Base-by-base conservation (phyloP, 768 basidiomycete species). In the Asterophora parasitica region DNA sequence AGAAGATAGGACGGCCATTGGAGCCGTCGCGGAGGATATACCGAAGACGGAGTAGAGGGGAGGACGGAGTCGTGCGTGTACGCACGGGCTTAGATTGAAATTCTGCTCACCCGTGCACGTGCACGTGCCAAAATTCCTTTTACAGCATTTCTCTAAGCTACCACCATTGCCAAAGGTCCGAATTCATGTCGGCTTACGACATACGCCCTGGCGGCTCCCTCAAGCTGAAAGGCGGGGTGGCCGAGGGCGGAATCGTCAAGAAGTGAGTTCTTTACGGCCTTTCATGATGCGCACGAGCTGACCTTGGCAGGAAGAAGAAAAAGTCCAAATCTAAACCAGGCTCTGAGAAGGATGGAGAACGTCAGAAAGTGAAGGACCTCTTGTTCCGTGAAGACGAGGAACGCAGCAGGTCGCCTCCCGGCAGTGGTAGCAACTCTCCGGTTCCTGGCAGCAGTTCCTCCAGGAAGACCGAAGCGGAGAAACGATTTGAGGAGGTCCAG, bases 401-500 rank as follows among this genome's bases (percentile, higher is more conserved):
- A 41, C 66, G 65, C 3, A 69, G 71, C 43, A 64, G 67, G 17
- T 69, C 68, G 6, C 71, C 77, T 4, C 73, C 79, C 17, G 79
- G 77, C 28, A 84, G 82, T 51, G 73, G 76, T 34, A 72, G 78
- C 30, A 76, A 72, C 50, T 83, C 86, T 39, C 83, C 88, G 46
- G 77, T 78, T 12, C 58, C 74, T n/a, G 63, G 69, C 13, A 67
- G 69, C 34, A 71, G 68, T 51, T 70, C 71, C 30, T 77, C 79
- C 17, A 74, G 71, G 51, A 91, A 89, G 69, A 93, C 91, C 0
- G 88, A 91, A 20, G 92, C 92, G 0, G 89, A 95, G 74, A 79
- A 75, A 58, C 78, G 88, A 39, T 95, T 94, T 51, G 91, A 93
- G 65, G 85, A 91, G 69, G 79, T 77, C n/a, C 92, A 92, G 71